Conservation (phyloP, 768 basidiomycete genomes). For the Punctularia strigosozonata region DNA sequence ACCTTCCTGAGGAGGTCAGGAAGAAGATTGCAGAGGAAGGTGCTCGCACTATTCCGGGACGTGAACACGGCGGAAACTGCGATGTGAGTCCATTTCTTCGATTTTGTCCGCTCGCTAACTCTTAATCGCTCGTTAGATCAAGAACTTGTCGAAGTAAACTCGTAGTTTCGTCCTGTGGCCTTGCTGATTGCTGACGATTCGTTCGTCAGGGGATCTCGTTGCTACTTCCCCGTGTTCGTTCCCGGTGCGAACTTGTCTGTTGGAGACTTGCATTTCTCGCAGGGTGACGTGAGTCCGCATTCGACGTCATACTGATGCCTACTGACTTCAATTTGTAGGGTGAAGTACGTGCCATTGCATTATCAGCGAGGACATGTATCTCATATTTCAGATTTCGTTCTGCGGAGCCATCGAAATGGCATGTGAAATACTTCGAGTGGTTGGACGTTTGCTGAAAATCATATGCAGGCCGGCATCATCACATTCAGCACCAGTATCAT, state of each 20-base stretch:
- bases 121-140: constrained; percentile 35
- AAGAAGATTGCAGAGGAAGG: constrained; percentile 53
- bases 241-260: constrained; percentile 68
- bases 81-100: constrained; percentile 31
- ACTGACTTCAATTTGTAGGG: constrained; percentile 26
- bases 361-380: neutral
- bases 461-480: constrained; percentile 48
- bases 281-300: constrained; percentile 44
- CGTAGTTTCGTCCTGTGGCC: neutral
- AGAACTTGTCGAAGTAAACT: constrained; percentile 51
- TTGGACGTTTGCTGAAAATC: neutral
- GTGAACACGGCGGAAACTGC: constrained; percentile 76
- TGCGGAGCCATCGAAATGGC: constrained; percentile 76
- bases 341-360: constrained; percentile 27
- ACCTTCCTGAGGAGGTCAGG: constrained; percentile 31
- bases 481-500: constrained; percentile 65
- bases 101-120: neutral
- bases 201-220: constrained; percentile 46
- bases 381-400: constrained; percentile 42
- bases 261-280: constrained; percentile 71
- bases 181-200: neutral
- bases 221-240: constrained; percentile 70
- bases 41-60: constrained; percentile 60
- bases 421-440: constrained; percentile 1
- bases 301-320: constrained; percentile 6